Conservation (phyloP, 1,284 basidiomycete genomes). For the Caloboletus inedulis region DNA sequence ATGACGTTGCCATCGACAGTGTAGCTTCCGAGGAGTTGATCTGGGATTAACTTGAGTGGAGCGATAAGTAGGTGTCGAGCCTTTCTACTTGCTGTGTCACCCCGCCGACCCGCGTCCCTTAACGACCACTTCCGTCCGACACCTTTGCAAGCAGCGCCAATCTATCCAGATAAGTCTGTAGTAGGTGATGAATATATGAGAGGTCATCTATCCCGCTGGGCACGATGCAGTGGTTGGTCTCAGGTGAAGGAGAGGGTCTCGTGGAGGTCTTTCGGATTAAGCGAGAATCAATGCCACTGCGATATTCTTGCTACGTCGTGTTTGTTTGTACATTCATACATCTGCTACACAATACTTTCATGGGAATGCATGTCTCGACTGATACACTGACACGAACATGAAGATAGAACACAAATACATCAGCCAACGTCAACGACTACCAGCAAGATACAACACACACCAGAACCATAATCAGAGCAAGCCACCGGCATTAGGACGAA, state of each 20-base stretch:
- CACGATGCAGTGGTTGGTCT: too few species aligned
- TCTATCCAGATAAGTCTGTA: neutral
- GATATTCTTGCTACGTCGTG: neutral
- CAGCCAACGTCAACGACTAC: too few species aligned
- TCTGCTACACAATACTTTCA: neutral
- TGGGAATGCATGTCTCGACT: neutral
- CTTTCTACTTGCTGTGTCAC: neutral
- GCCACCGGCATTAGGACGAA: conserved; percentile 14
- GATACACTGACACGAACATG: neutral
- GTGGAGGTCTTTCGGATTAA: too few species aligned
- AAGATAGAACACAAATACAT: neutral
- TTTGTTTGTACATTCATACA: neutral
- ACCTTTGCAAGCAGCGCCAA: neutral
- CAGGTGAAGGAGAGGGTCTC: too few species aligned
- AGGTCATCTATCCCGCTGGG: neutral
- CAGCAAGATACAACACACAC: neutral
- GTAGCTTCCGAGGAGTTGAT: neutral
- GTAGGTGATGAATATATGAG: neutral
- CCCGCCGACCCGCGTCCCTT: too few species aligned
- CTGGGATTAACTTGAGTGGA: neutral
- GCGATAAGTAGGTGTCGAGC: neutral
- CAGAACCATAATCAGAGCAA: neutral
- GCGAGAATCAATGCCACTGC: neutral
- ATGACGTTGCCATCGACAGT: neutral
- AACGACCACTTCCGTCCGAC: too few species aligned